phyloP scores from a whole-genome alignment of 1,284 basidiomycete genomes.

The Farysia itapuensis region DNA sequence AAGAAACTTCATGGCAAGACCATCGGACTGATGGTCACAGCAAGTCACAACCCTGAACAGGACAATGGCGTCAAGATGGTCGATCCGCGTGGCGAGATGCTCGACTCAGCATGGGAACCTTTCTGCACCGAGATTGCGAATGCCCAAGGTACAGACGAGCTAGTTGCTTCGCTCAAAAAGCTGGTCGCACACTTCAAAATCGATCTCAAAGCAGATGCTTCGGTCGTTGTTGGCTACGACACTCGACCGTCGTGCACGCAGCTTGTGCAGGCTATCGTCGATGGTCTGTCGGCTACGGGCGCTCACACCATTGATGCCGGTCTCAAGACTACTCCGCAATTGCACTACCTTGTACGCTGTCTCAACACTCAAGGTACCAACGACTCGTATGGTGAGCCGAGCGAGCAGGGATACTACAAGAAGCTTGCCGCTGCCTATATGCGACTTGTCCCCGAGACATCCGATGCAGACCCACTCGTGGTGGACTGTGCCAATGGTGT shows the following conservation, averaged over 20 bases:
- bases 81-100: slow-evolving; percentile 98
- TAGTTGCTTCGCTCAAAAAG: slow-evolving; percentile 70
- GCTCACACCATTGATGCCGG: slow-evolving; percentile 64
- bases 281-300: slow-evolving; percentile 75
- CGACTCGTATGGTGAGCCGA: slow-evolving; percentile 77
- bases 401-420: slow-evolving; percentile 80
- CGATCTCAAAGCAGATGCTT: slow-evolving; percentile 74
- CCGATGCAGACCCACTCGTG: slow-evolving; percentile 65
- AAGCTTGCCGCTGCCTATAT: slow-evolving; percentile 86
- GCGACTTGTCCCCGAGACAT: slow-evolving; percentile 67
- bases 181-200: slow-evolving; percentile 74
- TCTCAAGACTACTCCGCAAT: slow-evolving; percentile 87
- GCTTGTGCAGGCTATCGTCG: slow-evolving; percentile 79
- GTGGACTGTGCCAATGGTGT: slow-evolving; percentile 99
- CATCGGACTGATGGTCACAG: slow-evolving; percentile 98
- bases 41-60: slow-evolving; percentile 94
- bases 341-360: slow-evolving; percentile 91
- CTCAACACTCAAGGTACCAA: slow-evolving; percentile 78
- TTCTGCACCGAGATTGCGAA: slow-evolving; percentile 90
- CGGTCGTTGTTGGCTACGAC: slow-evolving; percentile 87
- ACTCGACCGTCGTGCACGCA: slow-evolving; percentile 85
- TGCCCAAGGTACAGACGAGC: slow-evolving; percentile 72
- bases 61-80: slow-evolving; percentile 99
- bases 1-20: slow-evolving; percentile 84
- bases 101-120: slow-evolving; percentile 89